Evolutionary conservation across 2,329 filamentous ascomycete genomes (phyloP).

Genomic region (Cercospora zeina): DNA sequence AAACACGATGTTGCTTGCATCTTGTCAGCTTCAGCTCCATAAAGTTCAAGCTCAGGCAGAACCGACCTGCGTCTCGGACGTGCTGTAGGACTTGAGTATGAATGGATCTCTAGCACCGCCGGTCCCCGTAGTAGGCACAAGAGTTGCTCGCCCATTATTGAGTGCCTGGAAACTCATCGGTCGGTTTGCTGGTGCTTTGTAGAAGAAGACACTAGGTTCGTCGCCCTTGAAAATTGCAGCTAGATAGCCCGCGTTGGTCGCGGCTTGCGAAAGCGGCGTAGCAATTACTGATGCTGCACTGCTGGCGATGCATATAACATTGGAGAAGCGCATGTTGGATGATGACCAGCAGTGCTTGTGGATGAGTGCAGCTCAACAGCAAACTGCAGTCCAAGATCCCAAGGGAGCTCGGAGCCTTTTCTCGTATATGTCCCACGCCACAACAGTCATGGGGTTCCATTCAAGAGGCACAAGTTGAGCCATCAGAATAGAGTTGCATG

Average conservation of each 20-base stretch:
- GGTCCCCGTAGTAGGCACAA: conserved; percentile 5
- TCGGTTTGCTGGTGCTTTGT: conserved; percentile 2
- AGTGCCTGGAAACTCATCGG: neutral
- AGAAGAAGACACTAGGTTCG: conserved; percentile 9
- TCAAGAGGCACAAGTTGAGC: neutral
- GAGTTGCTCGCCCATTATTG: neutral
- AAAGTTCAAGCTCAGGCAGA: neutral
- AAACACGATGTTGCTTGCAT: neutral
- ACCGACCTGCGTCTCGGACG: neutral
- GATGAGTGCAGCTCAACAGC: neutral
- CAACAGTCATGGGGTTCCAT: neutral
- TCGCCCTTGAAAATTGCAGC: conserved; percentile 4
- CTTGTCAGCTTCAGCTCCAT: neutral
- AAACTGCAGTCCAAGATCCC: neutral
- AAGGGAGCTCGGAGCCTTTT: neutral
- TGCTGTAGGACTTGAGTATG: conserved; percentile 6
- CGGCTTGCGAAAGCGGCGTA: neutral
- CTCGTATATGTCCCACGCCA: neutral
- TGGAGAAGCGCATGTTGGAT: neutral
- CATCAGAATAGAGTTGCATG: neutral
- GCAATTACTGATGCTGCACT: neutral
- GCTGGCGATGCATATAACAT: neutral
- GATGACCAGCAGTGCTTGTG: neutral
- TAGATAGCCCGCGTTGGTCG: conserved; percentile 1
- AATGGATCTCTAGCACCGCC: conserved; percentile 2